Evolutionary conservation across 2,329 filamentous ascomycete species (phyloP).

Genomic region (Phaeosphaeria sp.): DNA sequence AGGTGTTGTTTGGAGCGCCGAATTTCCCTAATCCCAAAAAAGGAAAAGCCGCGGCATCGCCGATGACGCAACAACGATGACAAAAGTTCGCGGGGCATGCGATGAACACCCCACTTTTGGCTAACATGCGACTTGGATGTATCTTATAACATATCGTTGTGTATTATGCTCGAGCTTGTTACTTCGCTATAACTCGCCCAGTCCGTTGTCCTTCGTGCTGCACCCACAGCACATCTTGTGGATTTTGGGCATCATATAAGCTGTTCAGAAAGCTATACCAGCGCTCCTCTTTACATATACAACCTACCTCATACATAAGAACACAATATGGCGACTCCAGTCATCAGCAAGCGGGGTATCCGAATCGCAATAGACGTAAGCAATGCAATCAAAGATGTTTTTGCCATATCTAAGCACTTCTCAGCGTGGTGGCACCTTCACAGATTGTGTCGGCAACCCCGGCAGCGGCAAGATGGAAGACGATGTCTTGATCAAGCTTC

Average conservation of each 20-base stretch:
- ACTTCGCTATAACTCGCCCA: not conserved
- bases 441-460: slow-evolving; percentile 86
- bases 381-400: not conserved
- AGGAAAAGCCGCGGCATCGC: not conserved
- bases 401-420: not conserved
- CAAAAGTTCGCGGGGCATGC: slow-evolving; percentile 6
- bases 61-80: slow-evolving; percentile 1
- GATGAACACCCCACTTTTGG: slow-evolving; percentile 4
- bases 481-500: slow-evolving; percentile 83
- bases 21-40: not conserved
- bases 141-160: not conserved
- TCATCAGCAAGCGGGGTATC: slow-evolving; percentile 61
- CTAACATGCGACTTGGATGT: not conserved
- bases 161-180: not conserved
- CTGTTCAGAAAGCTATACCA: not conserved
- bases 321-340: slow-evolving; percentile 30
- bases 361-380: slow-evolving; percentile 72
- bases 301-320: not conserved
- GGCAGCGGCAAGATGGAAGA: slow-evolving; percentile 71
- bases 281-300: not conserved
- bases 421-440: slow-evolving; percentile 85
- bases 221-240: not conserved
- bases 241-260: not conserved
- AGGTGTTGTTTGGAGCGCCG: not conserved
- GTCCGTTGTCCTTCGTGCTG: no score